Evolutionary conservation across 2,329 filamentous ascomycete species (phyloP), one percentile per base, ranked within the genome.

Genomic region (Phyllosticta paracitricarpa): DNA sequence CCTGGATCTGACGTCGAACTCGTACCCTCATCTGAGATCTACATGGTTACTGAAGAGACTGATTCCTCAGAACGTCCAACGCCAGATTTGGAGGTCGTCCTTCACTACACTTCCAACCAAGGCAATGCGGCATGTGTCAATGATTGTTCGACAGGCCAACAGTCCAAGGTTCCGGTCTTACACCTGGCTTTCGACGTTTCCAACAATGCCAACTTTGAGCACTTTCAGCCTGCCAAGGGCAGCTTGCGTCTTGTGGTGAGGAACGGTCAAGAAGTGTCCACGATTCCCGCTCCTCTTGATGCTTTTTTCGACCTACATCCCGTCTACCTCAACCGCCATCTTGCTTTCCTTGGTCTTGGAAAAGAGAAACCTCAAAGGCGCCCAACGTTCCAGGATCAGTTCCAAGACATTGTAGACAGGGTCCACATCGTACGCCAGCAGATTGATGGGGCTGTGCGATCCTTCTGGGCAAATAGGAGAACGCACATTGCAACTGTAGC

Each of bases 321-420:
- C 22, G 67, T 63, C n/a, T 69, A 74, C 57, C 62, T 75, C 52
- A 75, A 74, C 51, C 70, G 72, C n/a, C 73, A 75, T 61, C 61
- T 75, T 40, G 71, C 71, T 40, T 64, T 65, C 24, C 69, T 74
- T 55, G 71, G 59, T 12, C 53, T 61, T 10, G 58, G 53, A 17
- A 19, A 8, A 2, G 28, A 30, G 28, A 6, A 48, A 17, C 7
- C 6, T 5, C 14, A 19, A 48, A 48, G n/a, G n/a, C 14, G 14
- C 12, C 2, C 17, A 2, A 7, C 3, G 1, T 17, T n/a, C 40
- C n/a, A 7, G 40, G n/a, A 48, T 7, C 14, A 48, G 40, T 3
- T 48, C 7, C n/a, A 48, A n/a, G 40, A 4, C 4, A 17, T 48
- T 3, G 40, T 2, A 7, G 40, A 48, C 40, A 48, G 7, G 40